Conservation (phyloP, 345 rosid genomes). For the Arabidopsis thaliana region DNA sequence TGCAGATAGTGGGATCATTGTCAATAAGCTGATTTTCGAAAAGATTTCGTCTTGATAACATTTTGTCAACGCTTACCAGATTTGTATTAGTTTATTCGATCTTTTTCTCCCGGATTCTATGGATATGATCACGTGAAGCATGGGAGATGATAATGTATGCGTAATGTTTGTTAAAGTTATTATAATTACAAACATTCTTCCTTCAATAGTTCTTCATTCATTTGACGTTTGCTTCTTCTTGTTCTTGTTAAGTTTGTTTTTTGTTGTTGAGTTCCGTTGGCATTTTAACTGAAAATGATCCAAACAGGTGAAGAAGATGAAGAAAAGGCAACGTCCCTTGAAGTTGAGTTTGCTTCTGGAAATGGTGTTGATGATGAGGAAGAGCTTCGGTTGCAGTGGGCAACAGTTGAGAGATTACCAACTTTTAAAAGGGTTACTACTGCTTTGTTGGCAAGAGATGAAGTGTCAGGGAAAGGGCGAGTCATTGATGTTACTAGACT, state of each 20-base stretch:
- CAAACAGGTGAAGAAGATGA: constrained; percentile 25
- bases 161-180: constrained; percentile 20
- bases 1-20: constrained; percentile 9
- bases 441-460: constrained; percentile 44
- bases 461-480: neutral
- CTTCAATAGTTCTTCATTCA: constrained; percentile 8
- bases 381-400: constrained; percentile 52
- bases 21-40: neutral
- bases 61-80: constrained; percentile 12
- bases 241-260: too few relatives aligned
- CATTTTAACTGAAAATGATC: constrained; percentile 19
- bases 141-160: neutral
- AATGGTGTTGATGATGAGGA: constrained; percentile 31
- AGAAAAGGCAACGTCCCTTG: constrained; percentile 6
- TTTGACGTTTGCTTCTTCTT: constrained; percentile 13
- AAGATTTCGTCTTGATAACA: constrained; percentile 14
- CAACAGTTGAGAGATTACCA: constrained; percentile 60
- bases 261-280: neutral
- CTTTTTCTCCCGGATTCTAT: constrained; percentile 27
- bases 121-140: constrained; percentile 29
- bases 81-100: constrained; percentile 15
- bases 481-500: constrained; percentile 57
- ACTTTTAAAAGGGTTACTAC: constrained; percentile 53
- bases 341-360: constrained; percentile 22
- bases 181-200: neutral